A percentile compares a stretch with the other conserved stretches of the same genome.
Conservation (phyloP, 116 monocot genomes). For the Dioscorea cayenensis region DNA sequence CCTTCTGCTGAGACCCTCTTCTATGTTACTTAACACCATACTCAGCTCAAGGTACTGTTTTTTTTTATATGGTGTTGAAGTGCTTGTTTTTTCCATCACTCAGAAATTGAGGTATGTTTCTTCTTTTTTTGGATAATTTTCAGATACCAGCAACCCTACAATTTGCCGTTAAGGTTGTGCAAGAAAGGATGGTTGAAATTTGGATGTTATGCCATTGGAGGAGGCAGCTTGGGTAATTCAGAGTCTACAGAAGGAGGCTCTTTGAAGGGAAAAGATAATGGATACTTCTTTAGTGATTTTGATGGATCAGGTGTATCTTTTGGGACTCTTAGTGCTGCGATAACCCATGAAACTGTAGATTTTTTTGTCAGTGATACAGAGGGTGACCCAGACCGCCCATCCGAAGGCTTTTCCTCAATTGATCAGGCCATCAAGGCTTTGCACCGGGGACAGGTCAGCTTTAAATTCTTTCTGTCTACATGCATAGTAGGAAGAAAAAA, state of each 20-base stretch:
- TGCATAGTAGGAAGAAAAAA: neutral
- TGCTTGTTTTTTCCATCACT: neutral
- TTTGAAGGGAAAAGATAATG: slow-evolving; percentile 32
- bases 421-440: slow-evolving; percentile 52
- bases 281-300: slow-evolving; percentile 17
- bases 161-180: slow-evolving; percentile 16
- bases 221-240: slow-evolving; percentile 23
- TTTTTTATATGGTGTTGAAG: neutral
- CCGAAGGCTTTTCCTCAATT: slow-evolving; percentile 65
- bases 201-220: slow-evolving; percentile 24
- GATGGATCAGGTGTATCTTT: slow-evolving; percentile 29
- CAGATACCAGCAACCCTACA: slow-evolving; percentile 25
- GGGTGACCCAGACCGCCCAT: slow-evolving; percentile 74
- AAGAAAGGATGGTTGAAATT: slow-evolving; percentile 29
- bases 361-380: slow-evolving; percentile 84
- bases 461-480: neutral
- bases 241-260: slow-evolving; percentile 24
- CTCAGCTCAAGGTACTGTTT: slow-evolving; percentile 29
- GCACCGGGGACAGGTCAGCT: slow-evolving; percentile 55
- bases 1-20: slow-evolving; percentile 22
- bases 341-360: slow-evolving; percentile 64
- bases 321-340: slow-evolving; percentile 54
- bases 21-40: slow-evolving; percentile 17
- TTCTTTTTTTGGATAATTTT: slow-evolving; percentile 4
- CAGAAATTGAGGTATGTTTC: neutral